Percentiles rank a stretch among this genome's conserved stretches.
These are phyloP conservation scores for Curvularia hawaiiensis DNA, from an alignment of 2,329 filamentous ascomycete genomes.

Conservation along the genomic window DNA sequence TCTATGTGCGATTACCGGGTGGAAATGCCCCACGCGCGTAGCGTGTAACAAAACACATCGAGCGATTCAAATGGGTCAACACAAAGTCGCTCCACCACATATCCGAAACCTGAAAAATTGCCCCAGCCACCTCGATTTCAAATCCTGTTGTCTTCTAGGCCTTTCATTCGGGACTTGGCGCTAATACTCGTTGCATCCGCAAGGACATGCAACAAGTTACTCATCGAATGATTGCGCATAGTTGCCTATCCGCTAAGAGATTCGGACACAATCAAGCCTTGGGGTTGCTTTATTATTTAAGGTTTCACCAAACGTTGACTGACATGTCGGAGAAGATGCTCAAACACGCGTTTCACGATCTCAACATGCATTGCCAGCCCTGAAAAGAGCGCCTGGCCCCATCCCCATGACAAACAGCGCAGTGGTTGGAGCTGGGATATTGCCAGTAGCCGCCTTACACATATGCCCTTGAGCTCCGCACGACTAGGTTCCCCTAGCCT, in stretches of 20 bases:
- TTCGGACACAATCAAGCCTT: constrained; percentile 15
- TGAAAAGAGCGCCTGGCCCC: constrained; percentile 1
- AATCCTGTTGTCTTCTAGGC: neutral
- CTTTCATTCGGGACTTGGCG: neutral
- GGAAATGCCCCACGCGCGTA: constrained; percentile 22
- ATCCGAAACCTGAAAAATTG: constrained; percentile 4
- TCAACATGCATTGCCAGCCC: constrained; percentile 16
- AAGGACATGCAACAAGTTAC: constrained; percentile 5
- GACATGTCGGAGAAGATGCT: constrained; percentile 29
- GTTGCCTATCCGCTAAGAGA: constrained; percentile 8
- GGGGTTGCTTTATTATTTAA: constrained; percentile 16
- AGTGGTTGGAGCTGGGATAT: constrained; percentile 4
- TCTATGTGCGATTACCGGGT: constrained; percentile 23
- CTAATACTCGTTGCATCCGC: constrained; percentile 3
- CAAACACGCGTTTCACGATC: constrained; percentile 26
- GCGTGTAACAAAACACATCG: constrained; percentile 19
- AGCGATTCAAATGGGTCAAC: constrained; percentile 13
- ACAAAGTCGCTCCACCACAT: constrained; percentile 21
- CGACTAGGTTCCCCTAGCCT: constrained; percentile 5
- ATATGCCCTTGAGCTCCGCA: constrained; percentile 3
- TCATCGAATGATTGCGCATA: constrained; percentile 1
- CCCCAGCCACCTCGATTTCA: constrained; percentile 1
- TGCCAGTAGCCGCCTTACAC: constrained; percentile 2
- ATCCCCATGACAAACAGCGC: constrained; percentile 1
- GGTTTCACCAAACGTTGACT: constrained; percentile 33